phyloP scores from a whole-genome alignment of 352 stramenopile genomes.

The Pythium grandisporangium region DNA sequence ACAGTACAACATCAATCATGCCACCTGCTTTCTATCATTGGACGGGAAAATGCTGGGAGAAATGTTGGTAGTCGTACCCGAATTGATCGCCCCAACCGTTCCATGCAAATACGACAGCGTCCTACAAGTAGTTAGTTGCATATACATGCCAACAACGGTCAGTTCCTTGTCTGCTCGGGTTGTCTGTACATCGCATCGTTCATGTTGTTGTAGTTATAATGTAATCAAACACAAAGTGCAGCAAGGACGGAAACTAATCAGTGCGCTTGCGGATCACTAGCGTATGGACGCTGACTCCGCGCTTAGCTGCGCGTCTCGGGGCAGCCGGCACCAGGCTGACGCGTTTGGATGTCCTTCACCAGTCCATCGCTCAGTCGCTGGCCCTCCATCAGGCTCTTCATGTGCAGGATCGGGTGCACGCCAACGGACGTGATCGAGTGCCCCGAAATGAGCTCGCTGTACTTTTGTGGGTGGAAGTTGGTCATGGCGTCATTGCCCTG shows the following conservation, averaged over 20 bases:
- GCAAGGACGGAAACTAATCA: too few species aligned
- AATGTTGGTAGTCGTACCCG: too few species aligned
- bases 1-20: too few species aligned
- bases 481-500: conserved; percentile 48
- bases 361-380: conserved; percentile 77
- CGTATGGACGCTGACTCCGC: too few species aligned
- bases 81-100: too few species aligned
- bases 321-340: conserved; percentile 42
- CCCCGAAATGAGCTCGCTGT: conserved; percentile 85
- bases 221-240: too few species aligned
- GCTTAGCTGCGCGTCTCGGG: conserved; percentile 28
- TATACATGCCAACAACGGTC: not conserved
- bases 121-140: too few species aligned
- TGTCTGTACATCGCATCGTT: too few species aligned
- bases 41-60: too few species aligned
- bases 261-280: too few species aligned
- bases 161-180: not conserved
- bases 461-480: conserved; percentile 90
- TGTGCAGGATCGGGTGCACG: conserved; percentile 94
- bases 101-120: not conserved
- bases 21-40: too few species aligned
- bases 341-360: conserved; percentile 77
- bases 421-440: conserved; percentile 89
- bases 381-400: conserved; percentile 93
- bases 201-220: too few species aligned